These are phyloP conservation scores for Pichia sp. DNA, from an alignment of 1,139 yeast genomes.

Conservation along the genomic window DNA sequence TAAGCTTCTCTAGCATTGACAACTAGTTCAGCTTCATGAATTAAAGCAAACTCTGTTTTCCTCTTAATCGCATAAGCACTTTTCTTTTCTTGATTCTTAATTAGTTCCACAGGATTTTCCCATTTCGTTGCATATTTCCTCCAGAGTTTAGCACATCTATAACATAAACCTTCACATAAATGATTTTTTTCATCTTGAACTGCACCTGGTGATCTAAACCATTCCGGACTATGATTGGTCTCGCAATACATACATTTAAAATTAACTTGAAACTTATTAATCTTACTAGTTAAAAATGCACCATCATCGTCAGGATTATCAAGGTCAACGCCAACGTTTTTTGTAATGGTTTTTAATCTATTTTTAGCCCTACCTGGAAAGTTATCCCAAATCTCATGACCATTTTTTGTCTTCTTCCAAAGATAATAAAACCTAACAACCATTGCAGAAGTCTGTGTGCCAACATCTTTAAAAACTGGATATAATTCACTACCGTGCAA, in stretches of 20 bases:
- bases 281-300: constrained; percentile 51
- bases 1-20: constrained; percentile 41
- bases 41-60: constrained; percentile 64
- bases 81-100: constrained; percentile 41
- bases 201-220: constrained; percentile 71
- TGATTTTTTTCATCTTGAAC: constrained; percentile 11
- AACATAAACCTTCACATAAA: constrained; percentile 54
- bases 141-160: constrained; percentile 88
- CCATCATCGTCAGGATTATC: constrained; percentile 71
- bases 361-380: constrained; percentile 66
- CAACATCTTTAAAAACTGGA: constrained; percentile 64
- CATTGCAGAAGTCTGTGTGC: constrained; percentile 65
- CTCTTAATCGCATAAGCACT: constrained; percentile 50
- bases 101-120: constrained; percentile 72
- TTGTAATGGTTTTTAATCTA: constrained; percentile 37
- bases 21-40: constrained; percentile 58
- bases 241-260: constrained; percentile 64
- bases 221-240: constrained; percentile 46
- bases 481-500: constrained; percentile 74
- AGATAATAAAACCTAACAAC: constrained; percentile 79
- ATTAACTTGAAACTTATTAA: constrained; percentile 31
- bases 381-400: constrained; percentile 77
- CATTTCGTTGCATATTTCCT: constrained; percentile 84
- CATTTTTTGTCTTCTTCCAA: constrained; percentile 84
- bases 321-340: constrained; percentile 24